Base-by-base conservation (phyloP, 1,139 yeast genomes). In the Candida mesenterica region DNA sequence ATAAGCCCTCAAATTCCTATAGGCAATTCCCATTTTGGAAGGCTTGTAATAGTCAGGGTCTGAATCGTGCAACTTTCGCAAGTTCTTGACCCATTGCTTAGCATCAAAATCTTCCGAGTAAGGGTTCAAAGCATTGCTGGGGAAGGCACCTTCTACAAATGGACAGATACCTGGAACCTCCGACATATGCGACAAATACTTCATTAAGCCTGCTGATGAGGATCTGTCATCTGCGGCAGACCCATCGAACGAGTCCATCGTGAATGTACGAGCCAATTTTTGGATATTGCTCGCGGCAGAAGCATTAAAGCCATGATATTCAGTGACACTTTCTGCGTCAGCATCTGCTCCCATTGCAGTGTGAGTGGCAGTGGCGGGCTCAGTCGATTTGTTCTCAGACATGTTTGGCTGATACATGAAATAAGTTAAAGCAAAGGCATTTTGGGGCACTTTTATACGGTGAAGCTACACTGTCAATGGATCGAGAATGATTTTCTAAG, bases 51-150 rank as follows among this genome's bases (percentile, higher is more conserved):
- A 72, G 3, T 79, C 88, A 0, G 81, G 79, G 46, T 82, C 86
- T 14, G 69, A 61, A 40, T 69, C 68, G 57, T 64, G 60, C 41
- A 82, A 56, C 39, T 74, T 72, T 44, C 77, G 72, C 69, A 84
- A 62, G 54, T 83, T 83, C 54, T 77, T 76, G 40, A 85, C 79
- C 95, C 95, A 88, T 37, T 71, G 77, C 48, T 73, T 72, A 30
- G 90, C 62, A 39, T 68, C 70, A 61, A 87, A 87, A 9, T 74
- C 55, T 10, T 73, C 79, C 18, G 77, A 64, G 9, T 62, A 62
- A 0, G 72, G 66, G 44, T 68, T 52, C 33, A 57, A 52, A 5
- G 39, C 30, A 3, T 51, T 55, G 15, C 44, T 49, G 15, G 34
- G 40, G 10, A 32, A 19, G 3, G 36, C 46, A 9, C 37, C 43